phyloP scores from a whole-genome alignment of 2,329 filamentous ascomycete genomes.

The Phyllosticta paracitricarpa region DNA sequence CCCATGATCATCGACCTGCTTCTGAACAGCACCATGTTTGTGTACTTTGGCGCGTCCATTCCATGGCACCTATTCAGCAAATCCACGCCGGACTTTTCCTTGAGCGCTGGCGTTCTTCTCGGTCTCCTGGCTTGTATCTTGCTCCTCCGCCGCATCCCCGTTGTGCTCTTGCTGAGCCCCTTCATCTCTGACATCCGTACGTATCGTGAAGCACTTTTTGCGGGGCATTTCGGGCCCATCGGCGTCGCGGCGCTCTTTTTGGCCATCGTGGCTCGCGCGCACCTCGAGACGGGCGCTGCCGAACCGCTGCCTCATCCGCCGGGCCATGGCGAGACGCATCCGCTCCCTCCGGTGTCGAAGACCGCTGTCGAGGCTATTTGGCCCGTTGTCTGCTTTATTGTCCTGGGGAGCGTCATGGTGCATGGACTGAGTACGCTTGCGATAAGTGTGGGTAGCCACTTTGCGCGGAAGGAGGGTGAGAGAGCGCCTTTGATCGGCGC shows the following conservation, averaged over 20 bases:
- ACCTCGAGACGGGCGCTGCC: constrained; percentile 41
- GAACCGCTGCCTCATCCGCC: constrained; percentile 37
- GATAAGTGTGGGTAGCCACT: constrained; percentile 41
- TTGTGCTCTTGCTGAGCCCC: constrained; percentile 39
- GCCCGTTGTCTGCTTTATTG: constrained; percentile 46
- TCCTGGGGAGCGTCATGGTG: constrained; percentile 44
- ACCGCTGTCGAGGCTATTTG: constrained; percentile 39
- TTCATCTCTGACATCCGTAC: constrained; percentile 41
- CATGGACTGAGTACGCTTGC: constrained; percentile 44
- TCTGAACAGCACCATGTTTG: constrained; percentile 46
- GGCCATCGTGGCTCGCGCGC: constrained; percentile 44
- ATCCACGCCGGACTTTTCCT: constrained; percentile 15
- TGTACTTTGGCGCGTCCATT: constrained; percentile 47
- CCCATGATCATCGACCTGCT: constrained; percentile 45
- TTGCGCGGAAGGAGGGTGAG: constrained; percentile 35
- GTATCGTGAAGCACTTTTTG: constrained; percentile 43
- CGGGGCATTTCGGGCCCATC: constrained; percentile 49
- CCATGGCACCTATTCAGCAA: constrained; percentile 38
- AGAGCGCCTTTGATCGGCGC: constrained; percentile 40
- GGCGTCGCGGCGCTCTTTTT: constrained; percentile 48
- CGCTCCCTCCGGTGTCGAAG: constrained; percentile 24
- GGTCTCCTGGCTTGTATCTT: constrained; percentile 40
- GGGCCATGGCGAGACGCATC: constrained; percentile 1
- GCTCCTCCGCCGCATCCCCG: constrained; percentile 42
- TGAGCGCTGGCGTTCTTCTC: constrained; percentile 36